These are phyloP conservation scores for Plasmopara muralis DNA, from an alignment of 352 stramenopile genomes.

Conservation along the genomic window DNA sequence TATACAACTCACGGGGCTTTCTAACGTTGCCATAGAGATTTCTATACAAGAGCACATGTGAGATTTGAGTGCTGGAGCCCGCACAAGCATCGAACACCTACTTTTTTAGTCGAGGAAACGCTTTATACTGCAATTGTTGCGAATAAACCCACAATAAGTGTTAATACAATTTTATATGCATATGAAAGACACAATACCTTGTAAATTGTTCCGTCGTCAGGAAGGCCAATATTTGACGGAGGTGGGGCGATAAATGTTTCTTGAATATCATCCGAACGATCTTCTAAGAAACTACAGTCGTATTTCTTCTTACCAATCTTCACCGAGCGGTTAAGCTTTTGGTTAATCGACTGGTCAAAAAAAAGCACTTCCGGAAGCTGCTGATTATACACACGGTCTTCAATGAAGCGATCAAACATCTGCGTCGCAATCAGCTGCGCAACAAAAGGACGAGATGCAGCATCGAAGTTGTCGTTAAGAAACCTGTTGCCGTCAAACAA, in stretches of 20 bases:
- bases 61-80: too few species aligned
- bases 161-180: neutral
- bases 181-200: constrained; percentile 26
- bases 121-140: constrained; percentile 51
- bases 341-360: too few species aligned
- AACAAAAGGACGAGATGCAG: constrained; percentile 52
- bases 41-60: constrained; percentile 14
- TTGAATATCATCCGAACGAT: constrained; percentile 42
- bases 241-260: constrained; percentile 79
- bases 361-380: constrained; percentile 38
- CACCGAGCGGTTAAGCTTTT: too few species aligned
- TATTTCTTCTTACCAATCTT: too few species aligned
- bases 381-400: constrained; percentile 65
- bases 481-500: too few species aligned
- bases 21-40: constrained; percentile 64
- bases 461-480: constrained; percentile 8
- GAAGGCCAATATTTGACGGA: constrained; percentile 73
- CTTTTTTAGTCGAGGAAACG: constrained; percentile 79
- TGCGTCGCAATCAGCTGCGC: constrained; percentile 58
- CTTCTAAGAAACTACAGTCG: too few species aligned
- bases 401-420: constrained; percentile 83
- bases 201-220: constrained; percentile 70
- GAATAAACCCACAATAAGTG: neutral
- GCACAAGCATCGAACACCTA: constrained; percentile 16
- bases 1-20: constrained; percentile 67